Percentiles rank a stretch among this genome's conserved stretches.
These are phyloP conservation scores for Boechera retrofracta DNA, from an alignment of 345 rosid species.

Conservation along the genomic window DNA sequence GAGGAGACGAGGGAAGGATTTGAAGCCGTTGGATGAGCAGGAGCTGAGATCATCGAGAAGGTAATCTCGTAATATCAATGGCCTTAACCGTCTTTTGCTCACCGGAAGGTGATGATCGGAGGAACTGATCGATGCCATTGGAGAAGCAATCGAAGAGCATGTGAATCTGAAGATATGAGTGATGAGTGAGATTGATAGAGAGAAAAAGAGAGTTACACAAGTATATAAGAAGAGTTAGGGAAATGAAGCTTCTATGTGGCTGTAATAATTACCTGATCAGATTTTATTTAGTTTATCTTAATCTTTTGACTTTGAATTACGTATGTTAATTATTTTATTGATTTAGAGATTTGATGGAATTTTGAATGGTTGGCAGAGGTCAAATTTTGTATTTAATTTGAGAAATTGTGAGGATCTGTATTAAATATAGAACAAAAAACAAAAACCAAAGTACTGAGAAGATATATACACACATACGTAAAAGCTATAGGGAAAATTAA, in stretches of 20 bases:
- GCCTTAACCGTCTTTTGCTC: constrained; percentile 14
- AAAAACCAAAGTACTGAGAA: no score
- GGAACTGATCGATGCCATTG: constrained; percentile 23
- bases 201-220: background rate
- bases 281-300: background rate
- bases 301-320: constrained; percentile 24
- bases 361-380: background rate
- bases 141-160: background rate
- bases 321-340: constrained; percentile 3
- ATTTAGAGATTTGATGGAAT: constrained; percentile 9
- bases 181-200: constrained; percentile 3
- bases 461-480: no score
- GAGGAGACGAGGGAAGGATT: constrained; percentile 74
- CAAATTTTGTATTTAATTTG: background rate
- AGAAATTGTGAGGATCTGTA: background rate
- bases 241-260: background rate
- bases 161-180: constrained; percentile 1
- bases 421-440: no score
- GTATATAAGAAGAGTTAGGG: background rate
- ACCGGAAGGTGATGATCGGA: constrained; percentile 24
- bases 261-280: background rate
- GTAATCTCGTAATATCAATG: constrained; percentile 65
- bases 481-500: background rate
- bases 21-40: constrained; percentile 88
- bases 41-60: constrained; percentile 78